These are phyloP conservation scores for Anthracocystis setariae DNA, from an alignment of 1,284 basidiomycete species.

Conservation along the genomic window DNA sequence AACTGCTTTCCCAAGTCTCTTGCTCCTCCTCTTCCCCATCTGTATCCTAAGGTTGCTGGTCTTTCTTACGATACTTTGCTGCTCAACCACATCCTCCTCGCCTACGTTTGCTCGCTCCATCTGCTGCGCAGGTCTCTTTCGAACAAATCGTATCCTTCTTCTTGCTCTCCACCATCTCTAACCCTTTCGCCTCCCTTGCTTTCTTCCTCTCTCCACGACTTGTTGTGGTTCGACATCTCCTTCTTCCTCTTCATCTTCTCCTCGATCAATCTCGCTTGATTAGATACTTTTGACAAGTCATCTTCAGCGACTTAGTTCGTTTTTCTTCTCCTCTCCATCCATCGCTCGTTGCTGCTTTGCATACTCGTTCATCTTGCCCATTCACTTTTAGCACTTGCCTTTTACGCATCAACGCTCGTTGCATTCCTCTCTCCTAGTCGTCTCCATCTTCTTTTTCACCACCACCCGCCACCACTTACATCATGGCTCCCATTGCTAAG, in stretches of 20 bases:
- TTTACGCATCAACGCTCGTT: slow-evolving; percentile 2
- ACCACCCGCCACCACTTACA: slow-evolving; percentile 8
- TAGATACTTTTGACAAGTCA: slow-evolving; percentile 27
- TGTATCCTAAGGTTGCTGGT: slow-evolving; percentile 45
- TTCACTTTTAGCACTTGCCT: no score
- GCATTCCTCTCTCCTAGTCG: neutral
- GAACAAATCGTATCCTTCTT: slow-evolving; percentile 6
- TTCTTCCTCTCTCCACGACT: slow-evolving; percentile 1
- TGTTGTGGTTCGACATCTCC: slow-evolving; percentile 22
- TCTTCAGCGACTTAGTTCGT: slow-evolving; percentile 1
- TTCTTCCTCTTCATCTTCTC: neutral
- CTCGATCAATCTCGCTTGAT: slow-evolving; percentile 12
- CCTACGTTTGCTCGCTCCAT: neutral
- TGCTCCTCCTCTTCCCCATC: slow-evolving; percentile 1
- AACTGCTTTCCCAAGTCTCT: slow-evolving; percentile 14
- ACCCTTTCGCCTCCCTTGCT: neutral
- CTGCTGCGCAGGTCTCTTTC: slow-evolving; percentile 26
- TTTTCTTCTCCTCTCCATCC: no score
- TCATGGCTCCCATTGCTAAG: slow-evolving; percentile 52
- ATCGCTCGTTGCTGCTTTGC: neutral
- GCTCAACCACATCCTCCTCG: neutral
- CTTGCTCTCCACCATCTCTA: slow-evolving; percentile 2
- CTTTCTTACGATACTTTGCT: slow-evolving; percentile 35
- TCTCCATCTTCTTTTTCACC: slow-evolving; percentile 2
- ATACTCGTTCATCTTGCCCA: neutral